Percentiles rank a stretch among this genome's conserved stretches.
These are phyloP conservation scores for Haberlea rhodopensis DNA, from an alignment of 257 asterid genomes.

Conservation along the genomic window DNA sequence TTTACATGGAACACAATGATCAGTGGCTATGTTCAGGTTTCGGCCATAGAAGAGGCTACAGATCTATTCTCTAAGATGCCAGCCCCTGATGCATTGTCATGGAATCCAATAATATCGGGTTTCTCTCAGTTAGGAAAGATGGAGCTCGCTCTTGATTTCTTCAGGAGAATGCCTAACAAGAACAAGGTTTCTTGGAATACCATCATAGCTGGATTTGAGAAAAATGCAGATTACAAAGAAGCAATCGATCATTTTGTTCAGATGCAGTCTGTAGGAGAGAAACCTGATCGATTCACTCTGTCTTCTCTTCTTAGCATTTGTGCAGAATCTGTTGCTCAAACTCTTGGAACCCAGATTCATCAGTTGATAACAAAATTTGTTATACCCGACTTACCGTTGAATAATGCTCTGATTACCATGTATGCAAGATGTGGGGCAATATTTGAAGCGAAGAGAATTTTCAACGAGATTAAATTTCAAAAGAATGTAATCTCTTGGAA, in stretches of 20 bases:
- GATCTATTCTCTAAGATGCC: constrained; percentile 58
- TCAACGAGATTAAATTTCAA: constrained; percentile 48
- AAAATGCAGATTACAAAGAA: constrained; percentile 48
- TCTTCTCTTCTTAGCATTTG: constrained; percentile 80
- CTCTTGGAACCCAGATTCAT: constrained; percentile 72
- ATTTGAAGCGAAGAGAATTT: constrained; percentile 60
- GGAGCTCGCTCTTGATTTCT: constrained; percentile 54
- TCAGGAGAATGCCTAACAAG: constrained; percentile 61
- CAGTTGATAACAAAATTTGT: constrained; percentile 55
- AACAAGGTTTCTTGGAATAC: constrained; percentile 74
- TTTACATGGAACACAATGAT: constrained; percentile 82
- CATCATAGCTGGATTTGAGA: constrained; percentile 71
- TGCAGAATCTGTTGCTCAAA: constrained; percentile 63
- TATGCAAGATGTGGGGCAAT: constrained; percentile 79
- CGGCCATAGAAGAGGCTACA: constrained; percentile 60
- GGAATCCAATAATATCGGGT: constrained; percentile 81
- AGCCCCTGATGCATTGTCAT: constrained; percentile 56
- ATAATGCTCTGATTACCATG: constrained; percentile 84
- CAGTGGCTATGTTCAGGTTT: constrained; percentile 58
- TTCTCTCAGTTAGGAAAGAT: constrained; percentile 53
- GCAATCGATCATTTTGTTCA: constrained; percentile 51
- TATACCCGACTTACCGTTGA: constrained; percentile 64
- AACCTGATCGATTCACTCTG: constrained; percentile 70
- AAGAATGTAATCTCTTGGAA: constrained; percentile 84
- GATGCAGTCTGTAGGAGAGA: constrained; percentile 75